phyloP scores from a whole-genome alignment of 1,139 yeast genomes.

The Yamadazyma mexicana region DNA sequence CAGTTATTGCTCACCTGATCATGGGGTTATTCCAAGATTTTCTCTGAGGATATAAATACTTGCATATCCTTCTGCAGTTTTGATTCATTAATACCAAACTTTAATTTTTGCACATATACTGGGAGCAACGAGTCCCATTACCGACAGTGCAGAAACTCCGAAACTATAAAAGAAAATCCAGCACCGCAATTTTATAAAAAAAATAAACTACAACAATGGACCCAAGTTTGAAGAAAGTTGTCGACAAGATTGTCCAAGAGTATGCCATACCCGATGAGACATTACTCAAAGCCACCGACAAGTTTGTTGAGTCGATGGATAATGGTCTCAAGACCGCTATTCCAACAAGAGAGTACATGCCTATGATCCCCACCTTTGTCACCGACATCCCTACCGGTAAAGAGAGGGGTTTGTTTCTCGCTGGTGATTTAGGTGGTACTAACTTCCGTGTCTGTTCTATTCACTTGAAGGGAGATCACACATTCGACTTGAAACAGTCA shows the following conservation, averaged over 20 bases:
- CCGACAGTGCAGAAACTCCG: too few species aligned
- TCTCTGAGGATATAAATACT: too few species aligned
- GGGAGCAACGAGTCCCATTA: too few species aligned
- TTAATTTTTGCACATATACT: too few species aligned
- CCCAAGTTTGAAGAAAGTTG: constrained; percentile 28
- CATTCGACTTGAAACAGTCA: constrained; percentile 68
- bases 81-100: too few species aligned
- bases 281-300: constrained; percentile 59
- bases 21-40: too few species aligned
- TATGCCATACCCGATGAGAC: constrained; percentile 55
- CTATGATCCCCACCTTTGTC: constrained; percentile 88
- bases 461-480: constrained; percentile 73
- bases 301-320: constrained; percentile 62
- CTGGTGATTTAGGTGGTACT: constrained; percentile 88
- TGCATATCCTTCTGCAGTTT: too few species aligned
- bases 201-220: constrained; percentile 21
- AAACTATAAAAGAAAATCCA: not conserved
- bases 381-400: constrained; percentile 79
- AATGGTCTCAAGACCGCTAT: constrained; percentile 49
- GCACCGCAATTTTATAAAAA: not conserved
- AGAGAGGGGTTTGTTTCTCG: constrained; percentile 74
- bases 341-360: constrained; percentile 54
- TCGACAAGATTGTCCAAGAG: constrained; percentile 52
- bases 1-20: too few species aligned
- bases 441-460: constrained; percentile 90